phyloP scores from a whole-genome alignment of 345 rosid genomes.

The Sapria himalayana region DNA sequence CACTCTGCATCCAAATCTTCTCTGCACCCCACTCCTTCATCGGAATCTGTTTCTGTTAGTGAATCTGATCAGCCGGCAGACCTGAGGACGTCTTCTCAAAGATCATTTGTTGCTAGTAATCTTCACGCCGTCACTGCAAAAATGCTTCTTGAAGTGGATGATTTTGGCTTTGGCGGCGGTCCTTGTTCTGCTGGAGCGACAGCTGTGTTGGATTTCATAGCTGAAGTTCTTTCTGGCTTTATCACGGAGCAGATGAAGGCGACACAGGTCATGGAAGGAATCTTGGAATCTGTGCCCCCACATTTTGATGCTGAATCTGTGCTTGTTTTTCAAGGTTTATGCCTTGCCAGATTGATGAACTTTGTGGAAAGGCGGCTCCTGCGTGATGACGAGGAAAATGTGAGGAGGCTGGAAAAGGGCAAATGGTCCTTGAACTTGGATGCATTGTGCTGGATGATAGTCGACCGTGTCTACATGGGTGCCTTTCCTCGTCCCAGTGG shows the following conservation, averaged over 20 bases:
- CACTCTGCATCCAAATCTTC: constrained; percentile 35
- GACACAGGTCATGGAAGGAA: constrained; percentile 50
- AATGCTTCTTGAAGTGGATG: constrained; percentile 72
- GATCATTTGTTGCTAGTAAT: constrained; percentile 27
- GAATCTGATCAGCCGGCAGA: constrained; percentile 61
- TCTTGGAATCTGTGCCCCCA: constrained; percentile 75
- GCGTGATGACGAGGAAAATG: constrained; percentile 97
- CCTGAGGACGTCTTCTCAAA: constrained; percentile 40
- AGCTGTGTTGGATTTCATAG: constrained; percentile 84
- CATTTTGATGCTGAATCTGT: constrained; percentile 80
- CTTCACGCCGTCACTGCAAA: constrained; percentile 41
- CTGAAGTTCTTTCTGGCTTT: constrained; percentile 88
- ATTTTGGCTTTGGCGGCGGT: constrained; percentile 94
- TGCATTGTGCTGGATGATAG: constrained; percentile 88
- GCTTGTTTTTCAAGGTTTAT: constrained; percentile 83
- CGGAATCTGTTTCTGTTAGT: constrained; percentile 38
- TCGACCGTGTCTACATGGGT: constrained; percentile 93
- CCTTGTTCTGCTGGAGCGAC: constrained; percentile 98
- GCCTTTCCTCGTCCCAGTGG: constrained; percentile 76
- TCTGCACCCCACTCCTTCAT: constrained; percentile 29
- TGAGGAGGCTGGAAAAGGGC: constrained; percentile 71
- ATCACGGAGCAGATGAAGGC: constrained; percentile 84
- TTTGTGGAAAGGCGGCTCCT: constrained; percentile 89
- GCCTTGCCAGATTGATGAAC: constrained; percentile 83
- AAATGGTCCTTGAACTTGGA: constrained; percentile 91